These are phyloP conservation scores for Globisporangium middletonii DNA, from an alignment of 352 stramenopile species.

Conservation along the genomic window DNA sequence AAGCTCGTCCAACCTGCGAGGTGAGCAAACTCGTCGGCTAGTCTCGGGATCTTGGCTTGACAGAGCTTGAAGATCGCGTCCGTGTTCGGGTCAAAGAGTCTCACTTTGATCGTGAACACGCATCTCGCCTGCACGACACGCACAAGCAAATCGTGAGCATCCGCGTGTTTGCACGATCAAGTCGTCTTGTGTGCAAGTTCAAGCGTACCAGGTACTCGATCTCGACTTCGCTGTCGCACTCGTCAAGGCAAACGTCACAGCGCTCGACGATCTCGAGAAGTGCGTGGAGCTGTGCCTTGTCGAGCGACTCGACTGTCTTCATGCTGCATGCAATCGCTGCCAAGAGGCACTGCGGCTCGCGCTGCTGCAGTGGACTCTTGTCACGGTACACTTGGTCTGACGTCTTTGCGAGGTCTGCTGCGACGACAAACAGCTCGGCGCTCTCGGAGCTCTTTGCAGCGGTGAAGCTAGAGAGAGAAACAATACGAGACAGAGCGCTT, in stretches of 20 bases:
- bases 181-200: neutral
- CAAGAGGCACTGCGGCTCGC: slow-evolving; percentile 42
- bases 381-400: slow-evolving; percentile 34
- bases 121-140: slow-evolving; percentile 30
- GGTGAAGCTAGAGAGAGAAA: slow-evolving; percentile 41
- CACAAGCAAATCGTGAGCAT: neutral
- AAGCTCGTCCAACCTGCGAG: slow-evolving; percentile 35
- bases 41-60: slow-evolving; percentile 26
- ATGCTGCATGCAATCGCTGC: slow-evolving; percentile 54
- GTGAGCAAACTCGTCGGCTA: slow-evolving; percentile 32
- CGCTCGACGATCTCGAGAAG: slow-evolving; percentile 41
- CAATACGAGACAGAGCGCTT: neutral
- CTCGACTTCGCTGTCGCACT: slow-evolving; percentile 3
- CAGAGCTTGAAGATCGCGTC: slow-evolving; percentile 48
- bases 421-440: slow-evolving; percentile 43
- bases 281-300: slow-evolving; percentile 22
- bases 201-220: slow-evolving; percentile 16
- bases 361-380: slow-evolving; percentile 26
- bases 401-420: slow-evolving; percentile 45
- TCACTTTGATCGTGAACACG: slow-evolving; percentile 47
- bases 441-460: slow-evolving; percentile 56
- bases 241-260: slow-evolving; percentile 21
- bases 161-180: neutral
- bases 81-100: slow-evolving; percentile 51
- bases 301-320: slow-evolving; percentile 42